These are phyloP conservation scores for Tylopilus plumbeoviolaceoides DNA, from an alignment of 768 basidiomycete species.

Conservation along the genomic window DNA sequence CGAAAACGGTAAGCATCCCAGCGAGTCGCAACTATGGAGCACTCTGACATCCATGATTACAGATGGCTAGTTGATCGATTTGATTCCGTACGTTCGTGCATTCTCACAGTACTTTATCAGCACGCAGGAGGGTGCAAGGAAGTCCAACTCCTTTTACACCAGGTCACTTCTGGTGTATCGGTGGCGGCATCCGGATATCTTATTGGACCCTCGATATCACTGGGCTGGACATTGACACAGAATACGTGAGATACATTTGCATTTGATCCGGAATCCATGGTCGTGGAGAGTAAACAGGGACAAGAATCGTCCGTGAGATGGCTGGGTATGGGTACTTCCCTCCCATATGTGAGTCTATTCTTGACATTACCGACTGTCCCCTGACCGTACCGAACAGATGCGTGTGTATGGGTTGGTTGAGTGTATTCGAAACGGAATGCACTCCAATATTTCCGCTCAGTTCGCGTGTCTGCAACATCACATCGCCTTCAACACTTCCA, in stretches of 20 bases:
- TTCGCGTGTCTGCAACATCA: neutral
- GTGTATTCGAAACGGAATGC: neutral
- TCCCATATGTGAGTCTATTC: neutral
- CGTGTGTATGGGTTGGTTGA: neutral
- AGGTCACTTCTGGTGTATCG: neutral
- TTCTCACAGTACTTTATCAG: too few species aligned
- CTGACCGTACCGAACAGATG: neutral
- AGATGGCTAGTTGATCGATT: too few species aligned
- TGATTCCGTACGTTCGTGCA: too few species aligned
- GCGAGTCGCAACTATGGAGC: too few species aligned
- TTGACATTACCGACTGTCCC: neutral
- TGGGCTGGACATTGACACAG: neutral
- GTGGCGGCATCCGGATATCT: neutral
- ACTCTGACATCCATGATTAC: too few species aligned
- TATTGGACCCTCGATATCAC: neutral
- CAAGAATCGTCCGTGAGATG: neutral
- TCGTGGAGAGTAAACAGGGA: neutral
- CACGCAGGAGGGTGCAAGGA: too few species aligned
- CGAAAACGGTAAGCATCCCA: too few species aligned
- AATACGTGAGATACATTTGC: neutral
- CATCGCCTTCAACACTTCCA: too few species aligned
- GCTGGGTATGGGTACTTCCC: neutral
- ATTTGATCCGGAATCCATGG: neutral
- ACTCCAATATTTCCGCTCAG: neutral
- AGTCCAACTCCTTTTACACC: too few species aligned